phyloP scores from a whole-genome alignment of 2,329 filamentous ascomycete genomes.

The Aspergillus niger region DNA sequence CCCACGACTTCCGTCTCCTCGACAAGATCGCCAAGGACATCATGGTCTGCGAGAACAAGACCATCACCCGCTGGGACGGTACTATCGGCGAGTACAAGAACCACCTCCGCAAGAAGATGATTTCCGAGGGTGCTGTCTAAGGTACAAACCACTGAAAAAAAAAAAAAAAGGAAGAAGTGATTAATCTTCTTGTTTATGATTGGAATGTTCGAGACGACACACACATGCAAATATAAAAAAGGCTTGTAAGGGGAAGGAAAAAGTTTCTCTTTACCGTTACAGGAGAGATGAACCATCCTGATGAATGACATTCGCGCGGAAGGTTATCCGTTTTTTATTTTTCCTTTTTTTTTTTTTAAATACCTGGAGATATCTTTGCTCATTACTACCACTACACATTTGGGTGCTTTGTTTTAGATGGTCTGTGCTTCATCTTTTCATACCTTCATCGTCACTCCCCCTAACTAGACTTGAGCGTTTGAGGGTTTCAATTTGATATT shows the following conservation, averaged over 20 bases:
- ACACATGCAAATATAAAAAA: constrained; percentile 24
- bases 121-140: constrained; percentile 81
- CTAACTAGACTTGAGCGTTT: constrained; percentile 24
- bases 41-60: constrained; percentile 98
- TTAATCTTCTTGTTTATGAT: constrained; percentile 29
- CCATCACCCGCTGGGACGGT: constrained; percentile 85
- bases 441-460: constrained; percentile 17
- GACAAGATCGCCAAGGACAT: constrained; percentile 99
- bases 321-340: constrained; percentile 14
- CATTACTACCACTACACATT: constrained; percentile 12
- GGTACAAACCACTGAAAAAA: background rate
- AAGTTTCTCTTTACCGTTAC: constrained; percentile 18
- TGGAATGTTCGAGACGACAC: constrained; percentile 33
- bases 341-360: background rate
- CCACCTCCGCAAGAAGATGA: constrained; percentile 98
- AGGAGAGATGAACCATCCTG: constrained; percentile 28
- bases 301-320: constrained; percentile 16
- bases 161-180: background rate
- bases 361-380: constrained; percentile 26
- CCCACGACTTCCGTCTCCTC: constrained; percentile 97
- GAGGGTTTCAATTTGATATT: constrained; percentile 24
- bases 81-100: constrained; percentile 95
- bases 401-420: constrained; percentile 27
- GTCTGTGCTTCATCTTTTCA: constrained; percentile 21
- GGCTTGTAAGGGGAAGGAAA: constrained; percentile 11